Conservation (phyloP, 2,329 filamentous ascomycete species). For the Coniochaeta sp. region DNA sequence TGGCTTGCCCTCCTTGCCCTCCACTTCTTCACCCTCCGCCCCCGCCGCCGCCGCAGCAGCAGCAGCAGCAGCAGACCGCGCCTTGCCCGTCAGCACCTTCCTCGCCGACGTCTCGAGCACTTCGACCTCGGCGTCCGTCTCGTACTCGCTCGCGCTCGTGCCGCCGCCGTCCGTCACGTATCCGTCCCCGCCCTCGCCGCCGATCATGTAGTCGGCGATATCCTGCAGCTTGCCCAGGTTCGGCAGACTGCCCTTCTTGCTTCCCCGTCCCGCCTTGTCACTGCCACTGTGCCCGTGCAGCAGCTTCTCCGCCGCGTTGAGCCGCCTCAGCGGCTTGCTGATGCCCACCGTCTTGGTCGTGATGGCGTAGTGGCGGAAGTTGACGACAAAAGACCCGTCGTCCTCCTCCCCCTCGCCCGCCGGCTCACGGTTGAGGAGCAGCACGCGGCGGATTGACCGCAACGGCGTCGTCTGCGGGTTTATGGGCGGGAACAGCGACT, state of each 20-base stretch:
- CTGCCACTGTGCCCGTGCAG: constrained; percentile 44
- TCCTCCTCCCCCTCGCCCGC: constrained; percentile 33
- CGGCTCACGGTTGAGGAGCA: constrained; percentile 77
- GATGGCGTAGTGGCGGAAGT: constrained; percentile 90
- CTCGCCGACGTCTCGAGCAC: constrained; percentile 59
- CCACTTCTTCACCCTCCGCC: constrained; percentile 28
- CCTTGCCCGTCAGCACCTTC: constrained; percentile 48
- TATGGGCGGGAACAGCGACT: constrained; percentile 92
- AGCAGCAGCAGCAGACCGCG: constrained; percentile 39
- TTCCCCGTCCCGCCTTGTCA: constrained; percentile 38
- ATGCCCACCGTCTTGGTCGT: constrained; percentile 81
- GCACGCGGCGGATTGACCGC: constrained; percentile 83
- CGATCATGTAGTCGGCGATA: constrained; percentile 90
- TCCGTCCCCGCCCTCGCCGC: constrained; percentile 66
- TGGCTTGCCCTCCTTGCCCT: constrained; percentile 23
- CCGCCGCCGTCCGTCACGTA: constrained; percentile 68
- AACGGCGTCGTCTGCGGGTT: constrained; percentile 86
- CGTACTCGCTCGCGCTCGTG: constrained; percentile 81
- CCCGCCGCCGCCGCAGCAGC: constrained; percentile 32
- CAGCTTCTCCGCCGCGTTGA: constrained; percentile 81
- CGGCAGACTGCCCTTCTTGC: constrained; percentile 66
- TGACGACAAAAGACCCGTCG: constrained; percentile 71
- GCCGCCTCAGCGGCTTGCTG: constrained; percentile 72
- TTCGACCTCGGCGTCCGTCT: constrained; percentile 94
- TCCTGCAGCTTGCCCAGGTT: constrained; percentile 89